Percentiles rank a stretch among this genome's conserved stretches.
phyloP scores from a whole-genome alignment of 805 yeast species.

The Saccharomycopsis sp. region DNA sequence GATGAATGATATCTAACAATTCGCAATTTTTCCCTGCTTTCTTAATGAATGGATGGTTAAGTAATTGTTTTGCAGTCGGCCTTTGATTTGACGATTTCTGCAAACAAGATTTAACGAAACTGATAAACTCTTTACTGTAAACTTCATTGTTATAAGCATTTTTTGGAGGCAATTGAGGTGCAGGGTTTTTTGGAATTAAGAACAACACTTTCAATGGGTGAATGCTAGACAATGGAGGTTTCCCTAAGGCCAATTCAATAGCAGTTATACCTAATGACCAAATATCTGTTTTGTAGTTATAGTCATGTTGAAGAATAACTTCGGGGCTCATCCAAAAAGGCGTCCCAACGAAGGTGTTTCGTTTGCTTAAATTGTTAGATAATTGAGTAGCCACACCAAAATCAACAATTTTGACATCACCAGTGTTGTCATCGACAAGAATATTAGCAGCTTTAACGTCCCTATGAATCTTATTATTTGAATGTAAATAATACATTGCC shows the following conservation, averaged over 20 bases:
- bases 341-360: constrained; percentile 84
- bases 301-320: constrained; percentile 64
- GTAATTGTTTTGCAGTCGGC: constrained; percentile 53
- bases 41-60: constrained; percentile 56
- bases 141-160: constrained; percentile 14
- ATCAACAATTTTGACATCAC: constrained; percentile 77
- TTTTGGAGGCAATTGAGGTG: constrained; percentile 33
- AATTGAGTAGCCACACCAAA: constrained; percentile 91
- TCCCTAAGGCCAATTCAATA: constrained; percentile 63
- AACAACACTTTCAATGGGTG: constrained; percentile 52
- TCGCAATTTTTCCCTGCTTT: constrained; percentile 32
- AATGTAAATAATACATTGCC: constrained; percentile 64
- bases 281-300: constrained; percentile 81
- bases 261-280: constrained; percentile 91
- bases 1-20: constrained; percentile 36
- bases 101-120: constrained; percentile 64
- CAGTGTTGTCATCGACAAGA: constrained; percentile 52
- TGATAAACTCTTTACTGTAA: constrained; percentile 48
- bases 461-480: constrained; percentile 71
- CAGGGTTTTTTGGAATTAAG: constrained; percentile 40
- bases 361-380: constrained; percentile 51
- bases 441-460: constrained; percentile 91
- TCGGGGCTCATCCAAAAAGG: constrained; percentile 99
- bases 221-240: constrained; percentile 56
- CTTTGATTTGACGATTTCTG: constrained; percentile 62